Percentiles rank a stretch among this genome's conserved stretches.
Conservation (phyloP, 208 protist species). For the Leishmania guyanensis region DNA sequence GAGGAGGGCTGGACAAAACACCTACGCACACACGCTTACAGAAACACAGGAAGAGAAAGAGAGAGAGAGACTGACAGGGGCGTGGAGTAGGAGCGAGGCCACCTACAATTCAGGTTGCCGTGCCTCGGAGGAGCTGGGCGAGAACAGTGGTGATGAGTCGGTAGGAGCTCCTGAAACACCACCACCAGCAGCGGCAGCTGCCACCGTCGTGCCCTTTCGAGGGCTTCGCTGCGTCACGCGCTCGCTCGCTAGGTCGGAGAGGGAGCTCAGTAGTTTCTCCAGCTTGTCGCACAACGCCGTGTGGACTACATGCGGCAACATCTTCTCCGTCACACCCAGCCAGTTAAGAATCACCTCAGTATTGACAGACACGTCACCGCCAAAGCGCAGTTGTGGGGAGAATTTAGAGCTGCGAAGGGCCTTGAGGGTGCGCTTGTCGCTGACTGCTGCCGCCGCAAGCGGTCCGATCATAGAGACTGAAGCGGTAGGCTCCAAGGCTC, state of each 20-base stretch:
- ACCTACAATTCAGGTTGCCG: background rate
- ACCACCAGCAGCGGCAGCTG: background rate
- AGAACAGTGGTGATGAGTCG: background rate
- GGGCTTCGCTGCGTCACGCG: conserved; percentile 15
- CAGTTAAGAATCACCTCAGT: conserved; percentile 90
- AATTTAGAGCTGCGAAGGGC: conserved; percentile 67
- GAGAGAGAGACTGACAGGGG: background rate
- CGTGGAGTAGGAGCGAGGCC: background rate
- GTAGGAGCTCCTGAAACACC: no score
- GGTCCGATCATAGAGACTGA: background rate
- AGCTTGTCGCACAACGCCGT: conserved; percentile 65
- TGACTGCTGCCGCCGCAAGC: background rate
- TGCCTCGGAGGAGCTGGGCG: background rate
- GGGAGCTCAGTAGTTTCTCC: conserved; percentile 44
- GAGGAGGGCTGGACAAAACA: background rate
- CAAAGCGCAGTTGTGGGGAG: conserved; percentile 88
- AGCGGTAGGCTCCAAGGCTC: background rate
- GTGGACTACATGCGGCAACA: conserved; percentile 82
- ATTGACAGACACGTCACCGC: conserved; percentile 87
- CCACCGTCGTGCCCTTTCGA: no score
- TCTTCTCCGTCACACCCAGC: conserved; percentile 86
- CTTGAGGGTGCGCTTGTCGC: conserved; percentile 52
- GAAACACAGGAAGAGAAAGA: background rate
- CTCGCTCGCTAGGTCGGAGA: conserved; percentile 47
- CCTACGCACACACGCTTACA: background rate